phyloP scores from a whole-genome alignment of 2,329 filamentous ascomycete genomes.

The Monosporascus ibericus region DNA sequence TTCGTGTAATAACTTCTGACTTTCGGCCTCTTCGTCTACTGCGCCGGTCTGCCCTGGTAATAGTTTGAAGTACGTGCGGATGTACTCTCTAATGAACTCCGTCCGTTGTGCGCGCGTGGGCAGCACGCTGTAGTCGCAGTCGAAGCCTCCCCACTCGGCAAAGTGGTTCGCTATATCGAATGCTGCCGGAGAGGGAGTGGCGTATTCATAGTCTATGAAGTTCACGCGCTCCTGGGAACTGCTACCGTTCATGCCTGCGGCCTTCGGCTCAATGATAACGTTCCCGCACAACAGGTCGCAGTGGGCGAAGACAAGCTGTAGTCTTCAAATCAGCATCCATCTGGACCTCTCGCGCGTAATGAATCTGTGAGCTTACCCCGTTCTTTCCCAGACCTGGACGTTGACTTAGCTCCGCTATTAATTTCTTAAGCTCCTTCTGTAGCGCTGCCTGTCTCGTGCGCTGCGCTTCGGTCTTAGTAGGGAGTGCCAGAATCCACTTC shows the following conservation, averaged over 20 bases:
- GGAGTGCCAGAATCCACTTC: conserved; percentile 88
- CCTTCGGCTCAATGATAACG: conserved; percentile 70
- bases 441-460: conserved; percentile 60
- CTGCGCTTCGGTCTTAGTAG: conserved; percentile 64
- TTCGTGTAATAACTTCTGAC: conserved; percentile 65
- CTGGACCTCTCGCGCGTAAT: neutral
- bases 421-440: conserved; percentile 66
- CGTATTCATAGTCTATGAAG: conserved; percentile 99
- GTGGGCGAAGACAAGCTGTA: conserved; percentile 81
- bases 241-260: conserved; percentile 20
- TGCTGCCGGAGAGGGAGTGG: conserved; percentile 84
- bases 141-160: conserved; percentile 95
- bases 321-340: neutral
- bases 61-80: conserved; percentile 63
- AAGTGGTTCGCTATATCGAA: conserved; percentile 99
- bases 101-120: conserved; percentile 72
- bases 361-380: conserved; percentile 48
- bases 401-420: conserved; percentile 67
- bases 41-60: conserved; percentile 30
- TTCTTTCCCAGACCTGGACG: conserved; percentile 70
- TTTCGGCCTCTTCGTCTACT: conserved; percentile 52
- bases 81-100: conserved; percentile 79
- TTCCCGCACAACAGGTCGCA: conserved; percentile 96
- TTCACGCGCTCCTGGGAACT: conserved; percentile 48
- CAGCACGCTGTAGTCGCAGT: conserved; percentile 81